Evolutionary conservation across 345 rosid species (phyloP).

Genomic region (Combretum micranthum): DNA sequence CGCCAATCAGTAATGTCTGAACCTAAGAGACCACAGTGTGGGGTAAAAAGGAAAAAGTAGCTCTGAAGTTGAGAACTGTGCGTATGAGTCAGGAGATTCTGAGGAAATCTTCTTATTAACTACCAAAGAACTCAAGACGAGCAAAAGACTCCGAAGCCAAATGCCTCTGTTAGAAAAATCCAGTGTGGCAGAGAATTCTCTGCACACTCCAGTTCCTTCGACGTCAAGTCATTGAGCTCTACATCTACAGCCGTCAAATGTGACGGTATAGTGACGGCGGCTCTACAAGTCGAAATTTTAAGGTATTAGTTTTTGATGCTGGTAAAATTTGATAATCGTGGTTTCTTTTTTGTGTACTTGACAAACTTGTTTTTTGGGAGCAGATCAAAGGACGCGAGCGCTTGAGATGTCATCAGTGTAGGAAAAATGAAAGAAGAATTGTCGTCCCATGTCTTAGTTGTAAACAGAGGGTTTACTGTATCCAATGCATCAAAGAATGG

Average conservation of each 20-base stretch:
- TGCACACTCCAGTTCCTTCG: slow-evolving; percentile 3
- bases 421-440: slow-evolving; percentile 38
- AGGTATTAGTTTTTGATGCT: not conserved
- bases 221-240: slow-evolving; percentile 16
- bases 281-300: slow-evolving; percentile 12
- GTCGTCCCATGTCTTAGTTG: slow-evolving; percentile 53
- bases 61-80: no score
- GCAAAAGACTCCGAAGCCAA: not conserved
- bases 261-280: slow-evolving; percentile 12
- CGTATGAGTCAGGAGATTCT: slow-evolving; percentile 19
- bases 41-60: no score
- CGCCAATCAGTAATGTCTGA: no score
- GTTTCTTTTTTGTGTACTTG: no score
- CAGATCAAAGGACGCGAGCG: not conserved
- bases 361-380: no score
- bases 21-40: no score
- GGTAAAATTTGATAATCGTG: no score
- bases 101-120: slow-evolving; percentile 20
- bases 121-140: slow-evolving; percentile 13
- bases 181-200: slow-evolving; percentile 10
- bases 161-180: not conserved
- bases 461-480: slow-evolving; percentile 35
- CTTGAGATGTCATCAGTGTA: slow-evolving; percentile 70
- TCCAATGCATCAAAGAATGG: slow-evolving; percentile 62
- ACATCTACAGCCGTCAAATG: slow-evolving; percentile 16